These are phyloP conservation scores for Komagataella kurtzmanii DNA, from an alignment of 805 yeast genomes.

Conservation along the genomic window DNA sequence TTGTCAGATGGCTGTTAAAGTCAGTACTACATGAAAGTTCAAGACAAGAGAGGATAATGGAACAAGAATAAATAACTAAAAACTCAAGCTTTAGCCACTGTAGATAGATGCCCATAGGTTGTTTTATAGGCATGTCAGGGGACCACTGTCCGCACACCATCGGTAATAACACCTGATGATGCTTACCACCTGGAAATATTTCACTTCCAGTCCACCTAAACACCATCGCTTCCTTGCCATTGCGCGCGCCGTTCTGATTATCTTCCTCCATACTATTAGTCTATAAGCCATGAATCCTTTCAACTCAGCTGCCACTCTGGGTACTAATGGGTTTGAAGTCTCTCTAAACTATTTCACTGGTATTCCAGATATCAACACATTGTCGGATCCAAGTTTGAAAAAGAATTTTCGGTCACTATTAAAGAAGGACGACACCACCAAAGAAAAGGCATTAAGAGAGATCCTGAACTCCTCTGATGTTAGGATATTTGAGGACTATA, in stretches of 20 bases:
- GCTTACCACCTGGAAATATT: neutral
- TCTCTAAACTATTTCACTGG: conserved; percentile 70
- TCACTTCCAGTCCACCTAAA: neutral
- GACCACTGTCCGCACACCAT: neutral
- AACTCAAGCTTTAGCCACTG: neutral
- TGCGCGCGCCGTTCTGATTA: neutral
- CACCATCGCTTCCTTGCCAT: neutral
- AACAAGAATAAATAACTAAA: too few species aligned
- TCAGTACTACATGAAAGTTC: neutral
- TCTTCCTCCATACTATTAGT: neutral
- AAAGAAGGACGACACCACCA: conserved; percentile 76
- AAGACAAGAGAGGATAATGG: neutral
- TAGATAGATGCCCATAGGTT: neutral
- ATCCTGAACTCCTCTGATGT: conserved; percentile 19
- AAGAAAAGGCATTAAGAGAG: conserved; percentile 64
- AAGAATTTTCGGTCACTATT: conserved; percentile 63
- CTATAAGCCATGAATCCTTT: neutral
- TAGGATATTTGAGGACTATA: conserved; percentile 27
- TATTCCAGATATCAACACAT: conserved; percentile 50
- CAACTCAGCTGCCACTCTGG: conserved; percentile 11
- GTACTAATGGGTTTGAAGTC: conserved; percentile 31
- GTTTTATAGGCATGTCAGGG: neutral
- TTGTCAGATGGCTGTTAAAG: neutral
- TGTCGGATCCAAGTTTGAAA: conserved; percentile 31
- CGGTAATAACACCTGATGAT: neutral